Evolutionary conservation across 352 stramenopile species (phyloP), one percentile per base, ranked within the genome.

Genomic region (Bremia lactucae): DNA sequence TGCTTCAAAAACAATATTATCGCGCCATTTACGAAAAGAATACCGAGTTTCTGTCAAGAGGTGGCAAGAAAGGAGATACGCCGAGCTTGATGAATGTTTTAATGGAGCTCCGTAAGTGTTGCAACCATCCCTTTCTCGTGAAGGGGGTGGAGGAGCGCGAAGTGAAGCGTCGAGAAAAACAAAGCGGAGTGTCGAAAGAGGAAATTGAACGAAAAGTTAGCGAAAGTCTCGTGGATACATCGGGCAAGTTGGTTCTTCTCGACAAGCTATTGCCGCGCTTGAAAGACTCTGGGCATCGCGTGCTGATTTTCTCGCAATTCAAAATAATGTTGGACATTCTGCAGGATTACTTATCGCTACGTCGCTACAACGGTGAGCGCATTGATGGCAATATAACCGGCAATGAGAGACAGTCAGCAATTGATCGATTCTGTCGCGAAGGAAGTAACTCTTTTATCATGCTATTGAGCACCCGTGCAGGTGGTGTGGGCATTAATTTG

Each of bases 261-360:
- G 96, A 99, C 66, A 99, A 99, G 52, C 65, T 99, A 6, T 74
- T 99, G 4, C 95, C 95, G 8, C 83, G 90, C 4, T 64, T 99
- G 9, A 87, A 97, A 54, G 75, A 85, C 46, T 94, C 97, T 33
- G 93, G 93, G 2, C 96, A 99, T 50, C 80, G 94, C 13, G 89
- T 99, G 19, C 63, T 99, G 7, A 89, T 99, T 14, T 99, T 99
- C 62, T 98, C 87, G 4, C 97, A 99, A 68, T 95, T 97, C 64
- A 98, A 97, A 62, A 97, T 98, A 33, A 99, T 99, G 96, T 73
- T 99, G 36, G 93, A 99, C 62, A 97, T 99, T 29, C 56, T 99
- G 15, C 94, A 99, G 59, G 96, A 99, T 47, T 99, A 98, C 63
- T 58, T 99, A 14, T 55, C 73, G 7, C 52, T 88, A 22, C 82